Conservation (phyloP, 768 basidiomycete genomes). For the Tubosaeta sp. region DNA sequence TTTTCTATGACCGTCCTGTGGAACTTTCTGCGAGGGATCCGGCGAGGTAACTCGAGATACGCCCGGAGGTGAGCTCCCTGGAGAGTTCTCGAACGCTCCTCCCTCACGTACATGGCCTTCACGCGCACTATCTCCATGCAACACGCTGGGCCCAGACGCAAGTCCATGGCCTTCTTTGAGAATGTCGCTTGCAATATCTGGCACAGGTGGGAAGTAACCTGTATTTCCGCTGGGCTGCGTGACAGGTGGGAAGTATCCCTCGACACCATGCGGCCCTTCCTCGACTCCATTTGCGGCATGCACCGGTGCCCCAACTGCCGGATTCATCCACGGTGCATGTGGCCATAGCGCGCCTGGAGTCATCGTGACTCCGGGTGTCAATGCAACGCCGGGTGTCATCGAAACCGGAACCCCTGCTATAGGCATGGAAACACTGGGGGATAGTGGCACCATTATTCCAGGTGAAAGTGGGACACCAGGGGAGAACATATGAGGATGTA, state of each 20-base stretch:
- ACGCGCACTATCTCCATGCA: not conserved
- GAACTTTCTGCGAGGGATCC: conserved; percentile 3
- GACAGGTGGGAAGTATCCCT: conserved; percentile 44
- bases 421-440: conserved; percentile 16
- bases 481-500: conserved; percentile 26
- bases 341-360: conserved; percentile 72
- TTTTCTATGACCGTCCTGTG: conserved; percentile 16
- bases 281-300: conserved; percentile 22
- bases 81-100: conserved; percentile 4
- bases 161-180: conserved; percentile 23
- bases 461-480: conserved; percentile 30
- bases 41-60: conserved; percentile 6
- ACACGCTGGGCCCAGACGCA: not conserved
- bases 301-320: conserved; percentile 61
- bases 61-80: conserved; percentile 6
- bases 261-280: conserved; percentile 12
- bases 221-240: conserved; percentile 17
- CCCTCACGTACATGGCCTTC: conserved; percentile 1
- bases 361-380: conserved; percentile 64
- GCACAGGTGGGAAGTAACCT: conserved; percentile 43
- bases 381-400: conserved; percentile 27
- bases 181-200: conserved; percentile 35
- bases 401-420: conserved; percentile 20
- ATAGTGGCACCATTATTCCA: conserved; percentile 26
- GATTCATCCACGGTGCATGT: conserved; percentile 52